These are phyloP conservation scores for Ramaria sp. DNA, from an alignment of 768 basidiomycete genomes.

Conservation along the genomic window DNA sequence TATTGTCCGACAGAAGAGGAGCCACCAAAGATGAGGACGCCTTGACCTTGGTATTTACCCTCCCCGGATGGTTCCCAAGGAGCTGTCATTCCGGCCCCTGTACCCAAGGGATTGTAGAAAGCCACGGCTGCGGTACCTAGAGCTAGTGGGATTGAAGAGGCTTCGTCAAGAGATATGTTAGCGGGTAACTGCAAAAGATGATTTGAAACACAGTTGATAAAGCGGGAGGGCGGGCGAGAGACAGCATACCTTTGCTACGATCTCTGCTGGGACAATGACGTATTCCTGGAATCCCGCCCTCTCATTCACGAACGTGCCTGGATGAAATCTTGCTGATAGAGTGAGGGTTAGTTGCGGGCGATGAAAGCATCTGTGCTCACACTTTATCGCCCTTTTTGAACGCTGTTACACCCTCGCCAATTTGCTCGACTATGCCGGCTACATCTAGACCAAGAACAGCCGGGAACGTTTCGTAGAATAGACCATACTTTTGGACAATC, in stretches of 20 bases:
- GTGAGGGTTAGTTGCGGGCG: not conserved
- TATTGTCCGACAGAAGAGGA: constrained; percentile 39
- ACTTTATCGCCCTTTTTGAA: constrained; percentile 44
- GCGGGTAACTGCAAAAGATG: constrained; percentile 29
- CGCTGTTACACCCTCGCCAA: constrained; percentile 40
- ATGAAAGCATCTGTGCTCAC: constrained; percentile 21
- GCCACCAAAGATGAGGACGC: constrained; percentile 39
- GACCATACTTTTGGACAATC: constrained; percentile 33
- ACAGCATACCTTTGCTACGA: constrained; percentile 27
- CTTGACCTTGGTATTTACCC: constrained; percentile 31
- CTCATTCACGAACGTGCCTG: constrained; percentile 27
- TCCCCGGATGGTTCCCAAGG: constrained; percentile 24
- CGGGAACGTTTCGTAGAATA: constrained; percentile 31
- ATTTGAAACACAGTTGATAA: not conserved
- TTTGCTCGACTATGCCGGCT: constrained; percentile 38
- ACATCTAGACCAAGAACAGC: constrained; percentile 37
- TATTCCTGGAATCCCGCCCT: constrained; percentile 30
- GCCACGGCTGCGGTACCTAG: constrained; percentile 41
- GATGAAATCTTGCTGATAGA: constrained; percentile 15
- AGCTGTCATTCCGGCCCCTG: constrained; percentile 26
- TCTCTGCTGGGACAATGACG: constrained; percentile 28
- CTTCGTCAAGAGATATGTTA: constrained; percentile 36
- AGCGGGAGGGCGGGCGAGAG: not conserved
- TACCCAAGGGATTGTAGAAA: constrained; percentile 27
- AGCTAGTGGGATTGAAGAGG: constrained; percentile 36